A percentile compares a stretch with the other conserved stretches of the same genome.
Conservation (phyloP, 768 basidiomycete genomes). For the Strobilomyces confusus region DNA sequence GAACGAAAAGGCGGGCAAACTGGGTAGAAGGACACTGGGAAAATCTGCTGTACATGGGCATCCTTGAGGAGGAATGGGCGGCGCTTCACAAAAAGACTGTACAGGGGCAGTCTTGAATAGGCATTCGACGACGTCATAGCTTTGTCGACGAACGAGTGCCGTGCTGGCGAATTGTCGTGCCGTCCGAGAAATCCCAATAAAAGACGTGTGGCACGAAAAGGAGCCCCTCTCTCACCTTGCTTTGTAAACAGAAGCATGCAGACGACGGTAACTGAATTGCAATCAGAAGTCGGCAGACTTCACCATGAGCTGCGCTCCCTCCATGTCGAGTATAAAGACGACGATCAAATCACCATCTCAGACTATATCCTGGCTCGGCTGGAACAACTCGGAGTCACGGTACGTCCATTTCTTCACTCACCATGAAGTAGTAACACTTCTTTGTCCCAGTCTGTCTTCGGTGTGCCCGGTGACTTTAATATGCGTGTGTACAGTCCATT, state of each 20-base stretch:
- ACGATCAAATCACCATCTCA: conserved; percentile 47
- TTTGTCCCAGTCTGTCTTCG: conserved; percentile 63
- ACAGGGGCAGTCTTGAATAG: conserved; percentile 1
- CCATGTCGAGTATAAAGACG: conserved; percentile 28
- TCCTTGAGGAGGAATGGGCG: conserved; percentile 33
- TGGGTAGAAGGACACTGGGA: conserved; percentile 34
- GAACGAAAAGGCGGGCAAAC: conserved; percentile 24
- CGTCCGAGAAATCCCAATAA: neutral
- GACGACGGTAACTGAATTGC: conserved; percentile 23
- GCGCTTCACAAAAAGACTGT: neutral
- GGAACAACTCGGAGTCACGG: conserved; percentile 61
- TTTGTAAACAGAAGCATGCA: conserved; percentile 10
- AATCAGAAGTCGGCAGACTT: conserved; percentile 45
- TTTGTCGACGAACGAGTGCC: neutral
- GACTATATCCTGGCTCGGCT: conserved; percentile 61
- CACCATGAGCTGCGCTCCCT: conserved; percentile 43
- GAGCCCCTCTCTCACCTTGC: neutral
- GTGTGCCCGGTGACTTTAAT: conserved; percentile 87
- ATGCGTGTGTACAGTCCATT: conserved; percentile 39
- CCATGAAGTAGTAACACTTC: neutral
- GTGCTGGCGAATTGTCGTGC: neutral
- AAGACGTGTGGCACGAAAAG: neutral
- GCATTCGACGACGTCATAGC: neutral
- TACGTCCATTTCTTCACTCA: conserved; percentile 23
- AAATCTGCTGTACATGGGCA: conserved; percentile 31